Conservation (phyloP, 768 basidiomycete species). For the Boletus rufocinnamomeus region DNA sequence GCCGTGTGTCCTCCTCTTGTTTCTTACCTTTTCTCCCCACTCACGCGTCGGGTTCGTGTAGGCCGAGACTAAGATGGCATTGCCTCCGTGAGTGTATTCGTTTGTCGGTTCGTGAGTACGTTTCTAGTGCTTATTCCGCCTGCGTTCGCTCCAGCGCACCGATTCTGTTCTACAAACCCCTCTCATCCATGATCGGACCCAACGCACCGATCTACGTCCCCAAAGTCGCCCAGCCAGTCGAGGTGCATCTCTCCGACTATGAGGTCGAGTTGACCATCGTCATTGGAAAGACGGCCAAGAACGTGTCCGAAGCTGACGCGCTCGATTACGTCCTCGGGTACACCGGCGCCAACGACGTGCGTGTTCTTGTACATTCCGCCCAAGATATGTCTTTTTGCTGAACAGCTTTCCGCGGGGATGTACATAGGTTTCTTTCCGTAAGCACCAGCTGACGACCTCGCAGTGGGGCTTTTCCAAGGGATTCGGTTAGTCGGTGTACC, state of each 20-base stretch:
- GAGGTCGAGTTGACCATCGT: conserved; percentile 82
- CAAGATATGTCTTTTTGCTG: not conserved
- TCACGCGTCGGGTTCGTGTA: conserved; percentile 24
- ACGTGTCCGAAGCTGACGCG: conserved; percentile 79
- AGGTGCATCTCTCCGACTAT: conserved; percentile 76
- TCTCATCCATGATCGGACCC: conserved; percentile 69
- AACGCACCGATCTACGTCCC: conserved; percentile 67
- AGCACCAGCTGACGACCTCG: conserved; percentile 75
- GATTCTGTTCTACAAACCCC: conserved; percentile 79
- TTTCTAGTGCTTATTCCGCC: not conserved
- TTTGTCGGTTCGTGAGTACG: not conserved
- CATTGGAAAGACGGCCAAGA: conserved; percentile 77
- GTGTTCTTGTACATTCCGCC: conserved; percentile 7
- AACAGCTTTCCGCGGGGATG: not conserved
- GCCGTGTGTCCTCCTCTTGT: conserved; percentile 48
- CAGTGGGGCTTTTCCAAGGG: conserved; percentile 91
- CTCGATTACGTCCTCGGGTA: conserved; percentile 87
- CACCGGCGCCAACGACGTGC: conserved; percentile 76
- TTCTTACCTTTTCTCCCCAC: not conserved
- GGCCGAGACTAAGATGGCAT: conserved; percentile 66
- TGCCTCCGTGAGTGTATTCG: conserved; percentile 55
- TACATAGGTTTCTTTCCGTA: conserved; percentile 68
- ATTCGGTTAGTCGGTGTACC: conserved; percentile 55
- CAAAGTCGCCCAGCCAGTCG: conserved; percentile 64
- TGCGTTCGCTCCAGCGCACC: conserved; percentile 49